A percentile compares a stretch with the other conserved stretches of the same genome.
Evolutionary conservation across 1,284 basidiomycete genomes (phyloP).

Genomic region (Somion occarium): DNA sequence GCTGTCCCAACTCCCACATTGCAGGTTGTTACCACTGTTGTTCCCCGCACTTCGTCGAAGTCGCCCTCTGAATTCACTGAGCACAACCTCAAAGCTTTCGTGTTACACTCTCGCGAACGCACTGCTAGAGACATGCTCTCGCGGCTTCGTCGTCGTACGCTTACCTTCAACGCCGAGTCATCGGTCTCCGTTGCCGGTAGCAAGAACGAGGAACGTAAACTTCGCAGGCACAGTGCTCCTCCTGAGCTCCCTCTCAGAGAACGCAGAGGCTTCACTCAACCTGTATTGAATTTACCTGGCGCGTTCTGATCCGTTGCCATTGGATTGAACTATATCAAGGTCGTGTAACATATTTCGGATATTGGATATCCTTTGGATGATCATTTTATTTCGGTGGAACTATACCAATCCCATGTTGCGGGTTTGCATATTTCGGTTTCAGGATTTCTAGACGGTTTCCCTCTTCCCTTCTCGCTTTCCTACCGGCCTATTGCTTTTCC

Average conservation of each 20-base stretch:
- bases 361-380: background rate
- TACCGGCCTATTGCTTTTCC: background rate
- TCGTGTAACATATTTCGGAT: background rate
- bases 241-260: slow-evolving; percentile 31
- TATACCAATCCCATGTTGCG: background rate
- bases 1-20: slow-evolving; percentile 37
- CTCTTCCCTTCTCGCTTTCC: background rate
- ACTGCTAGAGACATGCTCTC: slow-evolving; percentile 60
- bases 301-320: slow-evolving; percentile 29
- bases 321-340: background rate
- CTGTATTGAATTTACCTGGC: slow-evolving; percentile 32
- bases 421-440: background rate
- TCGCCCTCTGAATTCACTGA: slow-evolving; percentile 48
- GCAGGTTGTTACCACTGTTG: slow-evolving; percentile 44
- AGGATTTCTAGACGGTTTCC: background rate
- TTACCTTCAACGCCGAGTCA: slow-evolving; percentile 22
- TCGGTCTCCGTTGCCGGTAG: slow-evolving; percentile 18
- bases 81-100: slow-evolving; percentile 45
- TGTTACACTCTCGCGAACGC: slow-evolving; percentile 40
- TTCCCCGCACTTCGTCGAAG: slow-evolving; percentile 39
- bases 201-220: slow-evolving; percentile 29
- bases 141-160: slow-evolving; percentile 52
- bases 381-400: background rate
- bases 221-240: slow-evolving; percentile 34
- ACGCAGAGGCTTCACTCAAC: slow-evolving; percentile 32